A percentile compares a stretch with the other conserved stretches of the same genome.
phyloP scores from a whole-genome alignment of 2,329 filamentous ascomycete species.

The Sporothrix curviconia region DNA sequence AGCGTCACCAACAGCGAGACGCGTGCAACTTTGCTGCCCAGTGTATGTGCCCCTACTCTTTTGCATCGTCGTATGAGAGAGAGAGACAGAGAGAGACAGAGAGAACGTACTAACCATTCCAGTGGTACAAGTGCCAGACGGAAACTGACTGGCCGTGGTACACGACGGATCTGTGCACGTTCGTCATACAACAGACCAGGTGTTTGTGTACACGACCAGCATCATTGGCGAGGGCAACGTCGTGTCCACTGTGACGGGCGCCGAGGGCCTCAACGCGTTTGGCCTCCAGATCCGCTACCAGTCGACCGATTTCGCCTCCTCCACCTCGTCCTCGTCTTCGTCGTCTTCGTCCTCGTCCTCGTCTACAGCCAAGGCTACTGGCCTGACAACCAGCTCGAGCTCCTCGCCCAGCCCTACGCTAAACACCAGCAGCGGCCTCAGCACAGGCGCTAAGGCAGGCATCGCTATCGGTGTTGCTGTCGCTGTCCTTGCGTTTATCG shows the following conservation, averaged over 20 bases:
- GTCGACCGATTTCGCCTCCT: slow-evolving; percentile 4
- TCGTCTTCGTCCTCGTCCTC: neutral
- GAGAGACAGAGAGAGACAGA: too few relatives aligned
- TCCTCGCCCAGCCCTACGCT: neutral
- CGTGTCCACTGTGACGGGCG: neutral
- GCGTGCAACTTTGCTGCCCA: slow-evolving; percentile 15
- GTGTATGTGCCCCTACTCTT: neutral
- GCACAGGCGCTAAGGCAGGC: slow-evolving; percentile 30
- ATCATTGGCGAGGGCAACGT: neutral
- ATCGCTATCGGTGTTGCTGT: slow-evolving; percentile 31
- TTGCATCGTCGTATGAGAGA: too few relatives aligned
- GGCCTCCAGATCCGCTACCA: slow-evolving; percentile 13
- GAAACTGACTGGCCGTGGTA: slow-evolving; percentile 1
- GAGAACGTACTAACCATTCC: too few relatives aligned
- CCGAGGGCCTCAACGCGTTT: slow-evolving; percentile 14
- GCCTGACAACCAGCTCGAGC: neutral
- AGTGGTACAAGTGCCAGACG: slow-evolving; percentile 9
- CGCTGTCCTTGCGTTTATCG: slow-evolving; percentile 27
- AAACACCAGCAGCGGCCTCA: slow-evolving; percentile 20
- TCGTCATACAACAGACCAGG: neutral
- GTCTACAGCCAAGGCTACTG: neutral
- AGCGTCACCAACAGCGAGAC: neutral
- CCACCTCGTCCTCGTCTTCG: neutral
- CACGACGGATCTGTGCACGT: slow-evolving; percentile 9
- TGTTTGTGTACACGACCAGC: slow-evolving; percentile 5